These are phyloP conservation scores for Tetracladium setigerum DNA, from an alignment of 495 filamentous ascomycete species.

Conservation along the genomic window DNA sequence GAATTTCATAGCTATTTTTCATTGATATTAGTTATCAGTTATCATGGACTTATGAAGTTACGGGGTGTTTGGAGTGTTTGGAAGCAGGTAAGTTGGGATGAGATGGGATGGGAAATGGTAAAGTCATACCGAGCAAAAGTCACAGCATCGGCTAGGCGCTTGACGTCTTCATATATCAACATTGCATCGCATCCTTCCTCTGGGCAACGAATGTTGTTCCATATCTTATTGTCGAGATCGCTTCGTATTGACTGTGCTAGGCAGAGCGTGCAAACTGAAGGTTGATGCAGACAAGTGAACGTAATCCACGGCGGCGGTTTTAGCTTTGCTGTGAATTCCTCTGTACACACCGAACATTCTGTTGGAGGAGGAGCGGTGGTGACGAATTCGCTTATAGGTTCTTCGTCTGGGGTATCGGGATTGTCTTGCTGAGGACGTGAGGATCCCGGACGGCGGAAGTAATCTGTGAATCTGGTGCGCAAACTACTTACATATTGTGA, in stretches of 20 bases:
- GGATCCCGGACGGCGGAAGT: too few species aligned
- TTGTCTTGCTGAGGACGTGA: too few species aligned
- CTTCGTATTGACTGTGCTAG: slow-evolving; percentile 2
- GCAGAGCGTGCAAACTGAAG: slow-evolving; percentile 1
- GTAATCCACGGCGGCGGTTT: slow-evolving; percentile 5
- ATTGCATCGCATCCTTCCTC: slow-evolving; percentile 1
- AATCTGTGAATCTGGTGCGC: too few species aligned
- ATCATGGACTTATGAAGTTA: not conserved
- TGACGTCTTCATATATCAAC: slow-evolving; percentile 9
- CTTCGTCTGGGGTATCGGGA: too few species aligned
- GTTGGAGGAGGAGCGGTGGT: not conserved
- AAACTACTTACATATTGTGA: too few species aligned
- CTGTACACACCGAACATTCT: slow-evolving; percentile 5
- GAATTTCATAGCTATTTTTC: slow-evolving; percentile 2
- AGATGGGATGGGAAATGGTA: too few species aligned
- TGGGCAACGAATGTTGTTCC: slow-evolving; percentile 11
- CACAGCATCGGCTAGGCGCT: not conserved
- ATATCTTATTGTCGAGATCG: slow-evolving; percentile 6
- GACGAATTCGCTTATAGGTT: not conserved
- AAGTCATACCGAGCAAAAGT: slow-evolving; percentile 4
- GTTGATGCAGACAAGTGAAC: slow-evolving; percentile 1
- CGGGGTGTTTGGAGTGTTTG: too few species aligned
- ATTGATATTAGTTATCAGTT: not conserved
- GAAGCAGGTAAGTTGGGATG: too few species aligned
- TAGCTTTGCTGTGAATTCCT: not conserved